These are phyloP conservation scores for Pichia sp. DNA, from an alignment of 1,139 yeast species.

Conservation along the genomic window DNA sequence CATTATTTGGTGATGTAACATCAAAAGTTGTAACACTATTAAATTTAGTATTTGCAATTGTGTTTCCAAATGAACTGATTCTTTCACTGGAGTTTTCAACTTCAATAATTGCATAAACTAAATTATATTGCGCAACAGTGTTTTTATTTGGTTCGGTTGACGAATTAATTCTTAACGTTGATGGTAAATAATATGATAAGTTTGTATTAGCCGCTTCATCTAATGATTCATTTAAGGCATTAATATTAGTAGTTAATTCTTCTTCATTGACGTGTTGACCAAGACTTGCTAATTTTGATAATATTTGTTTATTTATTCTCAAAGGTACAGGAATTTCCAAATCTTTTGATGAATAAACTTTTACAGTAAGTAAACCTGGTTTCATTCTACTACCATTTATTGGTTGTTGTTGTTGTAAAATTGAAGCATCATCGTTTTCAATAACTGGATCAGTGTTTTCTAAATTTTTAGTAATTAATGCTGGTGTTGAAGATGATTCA, in stretches of 20 bases:
- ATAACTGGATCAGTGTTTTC: conserved; percentile 29
- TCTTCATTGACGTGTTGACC: conserved; percentile 33
- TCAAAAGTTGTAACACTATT: conserved; percentile 89
- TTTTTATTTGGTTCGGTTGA: conserved; percentile 39
- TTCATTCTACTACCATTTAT: conserved; percentile 18
- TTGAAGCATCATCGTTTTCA: conserved; percentile 16
- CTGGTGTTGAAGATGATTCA: conserved; percentile 11
- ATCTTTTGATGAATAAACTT: conserved; percentile 56
- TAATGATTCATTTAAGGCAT: conserved; percentile 32
- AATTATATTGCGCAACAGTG: conserved; percentile 35
- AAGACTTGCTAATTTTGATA: conserved; percentile 42
- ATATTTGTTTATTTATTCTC: conserved; percentile 45
- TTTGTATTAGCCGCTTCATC: conserved; percentile 26
- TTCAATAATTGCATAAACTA: conserved; percentile 59
- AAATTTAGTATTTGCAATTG: conserved; percentile 58
- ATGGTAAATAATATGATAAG: conserved; percentile 50
- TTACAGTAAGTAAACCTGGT: conserved; percentile 70
- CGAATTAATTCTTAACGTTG: conserved; percentile 48
- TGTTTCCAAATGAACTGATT: conserved; percentile 33
- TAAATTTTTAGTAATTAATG: conserved; percentile 23
- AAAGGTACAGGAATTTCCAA: conserved; percentile 48
- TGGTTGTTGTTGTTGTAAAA: neutral
- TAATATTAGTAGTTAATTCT: conserved; percentile 37
- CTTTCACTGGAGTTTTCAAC: conserved; percentile 53
- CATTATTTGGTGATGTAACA: conserved; percentile 56